Conservation (phyloP, 805 yeast species). For the Candida ortonii region DNA sequence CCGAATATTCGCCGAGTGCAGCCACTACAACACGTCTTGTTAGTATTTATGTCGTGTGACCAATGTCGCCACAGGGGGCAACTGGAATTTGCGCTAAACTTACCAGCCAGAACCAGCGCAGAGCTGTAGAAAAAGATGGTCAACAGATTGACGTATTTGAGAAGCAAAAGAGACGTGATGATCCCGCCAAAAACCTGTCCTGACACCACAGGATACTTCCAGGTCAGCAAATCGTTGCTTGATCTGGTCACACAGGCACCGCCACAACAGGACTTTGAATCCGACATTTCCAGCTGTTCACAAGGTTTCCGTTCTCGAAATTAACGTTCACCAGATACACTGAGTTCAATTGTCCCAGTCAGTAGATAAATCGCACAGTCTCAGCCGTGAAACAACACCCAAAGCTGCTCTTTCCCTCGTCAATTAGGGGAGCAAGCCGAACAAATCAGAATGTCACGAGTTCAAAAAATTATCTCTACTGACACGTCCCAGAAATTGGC, state of each 20-base stretch:
- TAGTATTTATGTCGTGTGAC: slow-evolving; percentile 10
- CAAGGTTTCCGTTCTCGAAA: too few species aligned
- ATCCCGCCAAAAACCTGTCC: slow-evolving; percentile 73
- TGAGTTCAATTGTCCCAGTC: too few species aligned
- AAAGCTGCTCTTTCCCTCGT: too few species aligned
- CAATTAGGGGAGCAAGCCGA: slow-evolving; percentile 16
- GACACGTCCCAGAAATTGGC: slow-evolving; percentile 6
- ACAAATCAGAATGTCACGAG: slow-evolving; percentile 15
- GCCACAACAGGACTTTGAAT: slow-evolving; percentile 28
- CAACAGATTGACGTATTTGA: slow-evolving; percentile 63
- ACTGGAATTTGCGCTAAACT: slow-evolving; percentile 10
- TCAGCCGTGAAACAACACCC: too few species aligned
- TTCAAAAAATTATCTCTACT: slow-evolving; percentile 4
- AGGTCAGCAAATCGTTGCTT: slow-evolving; percentile 48
- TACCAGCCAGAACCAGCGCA: slow-evolving; percentile 49
- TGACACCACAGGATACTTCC: slow-evolving; percentile 74
- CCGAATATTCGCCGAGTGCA: slow-evolving; percentile 73
- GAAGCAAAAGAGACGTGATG: slow-evolving; percentile 48
- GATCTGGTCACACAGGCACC: slow-evolving; percentile 30
- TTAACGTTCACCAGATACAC: too few species aligned
- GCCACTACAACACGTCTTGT: slow-evolving; percentile 36
- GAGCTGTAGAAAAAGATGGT: slow-evolving; percentile 59
- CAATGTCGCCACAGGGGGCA: too few species aligned
- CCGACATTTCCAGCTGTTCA: slow-evolving; percentile 15
- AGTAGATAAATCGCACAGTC: too few species aligned